Evolutionary conservation across 1,139 yeast genomes (phyloP).

Genomic region (Saccharomyces hybrid): DNA sequence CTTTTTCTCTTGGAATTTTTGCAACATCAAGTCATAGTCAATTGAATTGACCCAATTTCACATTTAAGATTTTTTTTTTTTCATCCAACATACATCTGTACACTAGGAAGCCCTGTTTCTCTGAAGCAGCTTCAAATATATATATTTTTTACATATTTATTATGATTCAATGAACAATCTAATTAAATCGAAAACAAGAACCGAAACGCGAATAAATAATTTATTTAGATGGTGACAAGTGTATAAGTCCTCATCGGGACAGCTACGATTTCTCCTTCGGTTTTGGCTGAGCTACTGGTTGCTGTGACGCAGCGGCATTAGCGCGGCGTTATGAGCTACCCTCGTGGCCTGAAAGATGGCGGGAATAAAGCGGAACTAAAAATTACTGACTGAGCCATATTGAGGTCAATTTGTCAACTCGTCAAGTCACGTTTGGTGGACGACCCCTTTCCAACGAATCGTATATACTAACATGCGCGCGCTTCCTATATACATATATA

Average conservation of each 20-base stretch:
- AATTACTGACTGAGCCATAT: neutral
- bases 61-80: neutral
- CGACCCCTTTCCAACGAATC: neutral
- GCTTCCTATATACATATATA: neutral
- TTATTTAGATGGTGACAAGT: neutral
- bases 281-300: neutral
- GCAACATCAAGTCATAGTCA: constrained; percentile 12
- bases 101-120: neutral
- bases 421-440: neutral
- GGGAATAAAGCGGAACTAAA: neutral
- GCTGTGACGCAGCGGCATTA: neutral
- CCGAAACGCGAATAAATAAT: neutral
- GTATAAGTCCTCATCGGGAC: neutral
- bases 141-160: neutral
- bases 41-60: constrained; percentile 22
- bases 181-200: neutral
- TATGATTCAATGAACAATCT: neutral
- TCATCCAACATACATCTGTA: neutral
- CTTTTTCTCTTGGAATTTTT: constrained; percentile 3
- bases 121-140: neutral
- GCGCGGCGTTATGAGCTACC: neutral
- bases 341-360: neutral
- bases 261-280: neutral
- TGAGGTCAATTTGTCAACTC: neutral
- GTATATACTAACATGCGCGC: neutral